These are phyloP conservation scores for Sporisorium sorghi DNA, from an alignment of 1,284 basidiomycete genomes.

Conservation along the genomic window DNA sequence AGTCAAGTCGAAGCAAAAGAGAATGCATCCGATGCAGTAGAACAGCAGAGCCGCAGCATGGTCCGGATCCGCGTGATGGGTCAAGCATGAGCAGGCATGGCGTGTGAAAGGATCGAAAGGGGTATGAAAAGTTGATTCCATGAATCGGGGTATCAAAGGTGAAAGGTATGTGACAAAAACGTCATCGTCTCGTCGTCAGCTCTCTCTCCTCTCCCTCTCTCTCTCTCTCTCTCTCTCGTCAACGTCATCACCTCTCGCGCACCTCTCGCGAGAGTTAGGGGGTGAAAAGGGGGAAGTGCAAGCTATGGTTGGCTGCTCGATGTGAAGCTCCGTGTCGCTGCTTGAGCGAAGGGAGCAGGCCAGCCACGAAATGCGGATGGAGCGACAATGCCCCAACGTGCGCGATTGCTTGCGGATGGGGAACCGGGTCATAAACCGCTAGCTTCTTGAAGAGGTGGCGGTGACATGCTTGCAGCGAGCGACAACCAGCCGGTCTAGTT, in stretches of 20 bases:
- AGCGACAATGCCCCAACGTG: not conserved
- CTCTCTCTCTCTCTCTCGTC: not conserved
- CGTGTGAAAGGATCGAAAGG: not conserved
- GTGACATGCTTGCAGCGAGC: not conserved
- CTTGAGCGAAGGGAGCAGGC: not conserved
- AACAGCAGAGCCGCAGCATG: not conserved
- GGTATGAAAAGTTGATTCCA: conserved; percentile 27
- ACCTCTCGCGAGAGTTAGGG: conserved; percentile 19
- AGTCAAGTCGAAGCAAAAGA: no score
- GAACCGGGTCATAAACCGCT: not conserved
- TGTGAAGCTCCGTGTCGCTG: not conserved
- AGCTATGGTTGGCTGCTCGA: not conserved
- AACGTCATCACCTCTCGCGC: conserved; percentile 23
- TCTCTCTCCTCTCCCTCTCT: conserved; percentile 43
- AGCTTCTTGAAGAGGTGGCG: not conserved
- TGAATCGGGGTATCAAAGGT: conserved; percentile 47
- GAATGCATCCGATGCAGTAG: no score
- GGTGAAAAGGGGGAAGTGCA: not conserved
- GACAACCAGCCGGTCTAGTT: not conserved
- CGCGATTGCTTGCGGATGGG: not conserved
- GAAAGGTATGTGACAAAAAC: conserved; percentile 50
- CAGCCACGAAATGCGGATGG: not conserved
- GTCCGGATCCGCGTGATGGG: not conserved
- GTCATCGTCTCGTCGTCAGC: conserved; percentile 55
- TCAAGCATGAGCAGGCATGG: conserved; percentile 17